phyloP scores from a whole-genome alignment of 2,329 filamentous ascomycete genomes.

The Leptodontidium sp. region DNA sequence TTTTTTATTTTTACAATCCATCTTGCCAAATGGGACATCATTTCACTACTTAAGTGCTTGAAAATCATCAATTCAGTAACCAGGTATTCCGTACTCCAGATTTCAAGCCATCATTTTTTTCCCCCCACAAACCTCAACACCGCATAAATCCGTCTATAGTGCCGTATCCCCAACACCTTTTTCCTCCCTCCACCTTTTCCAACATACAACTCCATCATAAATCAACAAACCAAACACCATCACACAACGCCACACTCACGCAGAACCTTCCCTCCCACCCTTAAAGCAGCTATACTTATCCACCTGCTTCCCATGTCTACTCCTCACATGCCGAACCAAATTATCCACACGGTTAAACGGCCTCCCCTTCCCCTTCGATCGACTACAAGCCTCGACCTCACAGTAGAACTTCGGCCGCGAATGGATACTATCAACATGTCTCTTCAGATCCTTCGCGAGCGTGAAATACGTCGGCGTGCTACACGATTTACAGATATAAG shows the following conservation, averaged over 20 bases:
- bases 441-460: constrained; percentile 20
- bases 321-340: constrained; percentile 19
- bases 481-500: constrained; percentile 13
- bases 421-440: constrained; percentile 23
- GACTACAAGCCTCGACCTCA: constrained; percentile 6
- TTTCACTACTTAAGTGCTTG: background rate
- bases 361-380: constrained; percentile 3
- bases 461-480: constrained; percentile 17
- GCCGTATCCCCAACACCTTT: background rate
- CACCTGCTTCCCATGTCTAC: constrained; percentile 17
- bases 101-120: background rate
- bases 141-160: background rate
- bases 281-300: constrained; percentile 2
- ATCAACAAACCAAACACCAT: background rate
- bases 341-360: constrained; percentile 21
- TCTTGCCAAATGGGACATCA: background rate
- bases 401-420: constrained; percentile 16
- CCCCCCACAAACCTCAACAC: background rate
- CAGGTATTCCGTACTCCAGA: background rate
- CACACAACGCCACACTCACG: background rate
- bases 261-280: background rate
- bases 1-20: background rate
- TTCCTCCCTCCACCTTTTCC: background rate
- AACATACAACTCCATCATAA: background rate
- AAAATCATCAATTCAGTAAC: background rate